phyloP scores from a whole-genome alignment of 2,329 filamentous ascomycete genomes.

The Endocalyx cinctus region DNA sequence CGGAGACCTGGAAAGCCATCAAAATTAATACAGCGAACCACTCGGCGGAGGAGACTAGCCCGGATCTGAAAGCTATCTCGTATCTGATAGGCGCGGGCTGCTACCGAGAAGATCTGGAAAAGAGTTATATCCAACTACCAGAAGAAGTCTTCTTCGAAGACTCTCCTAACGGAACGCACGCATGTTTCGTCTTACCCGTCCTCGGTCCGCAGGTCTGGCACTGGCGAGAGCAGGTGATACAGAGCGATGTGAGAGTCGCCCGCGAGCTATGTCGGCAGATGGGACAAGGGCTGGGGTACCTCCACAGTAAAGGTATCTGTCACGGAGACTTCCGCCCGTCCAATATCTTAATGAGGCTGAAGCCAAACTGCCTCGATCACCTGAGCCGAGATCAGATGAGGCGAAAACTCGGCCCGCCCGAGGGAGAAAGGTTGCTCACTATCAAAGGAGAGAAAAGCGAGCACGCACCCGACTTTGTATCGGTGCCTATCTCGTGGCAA shows the following conservation, averaged over 20 bases:
- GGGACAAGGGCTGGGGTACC: not conserved
- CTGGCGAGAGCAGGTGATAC: not conserved
- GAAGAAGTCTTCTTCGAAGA: slow-evolving; percentile 1
- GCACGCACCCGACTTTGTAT: not conserved
- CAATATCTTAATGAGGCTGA: slow-evolving; percentile 4
- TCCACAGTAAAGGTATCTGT: slow-evolving; percentile 4
- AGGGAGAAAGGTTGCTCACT: not conserved
- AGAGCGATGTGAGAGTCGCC: not conserved
- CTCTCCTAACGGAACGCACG: slow-evolving; percentile 5
- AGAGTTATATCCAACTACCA: slow-evolving; percentile 1
- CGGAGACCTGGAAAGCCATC: not conserved
- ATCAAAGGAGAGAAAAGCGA: not conserved
- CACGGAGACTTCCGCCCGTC: slow-evolving; percentile 4
- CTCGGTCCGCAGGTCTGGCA: not conserved
- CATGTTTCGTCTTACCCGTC: slow-evolving; percentile 2
- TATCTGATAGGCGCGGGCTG: not conserved
- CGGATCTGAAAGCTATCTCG: not conserved
- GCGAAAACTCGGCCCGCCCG: not conserved
- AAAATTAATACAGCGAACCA: not conserved
- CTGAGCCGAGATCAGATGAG: slow-evolving; percentile 2
- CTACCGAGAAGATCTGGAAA: not conserved
- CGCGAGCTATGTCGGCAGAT: slow-evolving; percentile 1
- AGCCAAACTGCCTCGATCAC: slow-evolving; percentile 1
- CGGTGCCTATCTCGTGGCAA: not conserved
- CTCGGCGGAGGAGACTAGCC: not conserved